These are phyloP conservation scores for Tulasnella sp. DNA, from an alignment of 768 basidiomycete species.

Conservation along the genomic window DNA sequence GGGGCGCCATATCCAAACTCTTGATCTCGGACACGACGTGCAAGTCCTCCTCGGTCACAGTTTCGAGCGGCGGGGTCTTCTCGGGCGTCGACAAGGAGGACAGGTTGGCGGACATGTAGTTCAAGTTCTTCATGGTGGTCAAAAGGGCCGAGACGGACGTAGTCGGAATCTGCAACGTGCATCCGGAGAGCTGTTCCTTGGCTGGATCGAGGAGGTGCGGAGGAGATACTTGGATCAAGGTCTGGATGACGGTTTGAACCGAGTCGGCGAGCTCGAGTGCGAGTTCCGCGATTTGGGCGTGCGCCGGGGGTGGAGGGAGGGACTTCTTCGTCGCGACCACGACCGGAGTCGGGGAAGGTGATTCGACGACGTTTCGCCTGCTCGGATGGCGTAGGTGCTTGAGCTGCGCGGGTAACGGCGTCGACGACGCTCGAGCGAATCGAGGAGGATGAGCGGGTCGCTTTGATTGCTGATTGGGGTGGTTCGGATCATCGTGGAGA, in stretches of 20 bases:
- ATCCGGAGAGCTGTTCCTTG: slow-evolving; percentile 87
- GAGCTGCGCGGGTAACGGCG: slow-evolving; percentile 72
- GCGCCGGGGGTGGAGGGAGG: slow-evolving; percentile 22
- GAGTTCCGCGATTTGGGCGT: slow-evolving; percentile 47
- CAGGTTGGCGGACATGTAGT: slow-evolving; percentile 87
- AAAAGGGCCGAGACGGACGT: slow-evolving; percentile 81
- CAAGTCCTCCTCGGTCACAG: neutral
- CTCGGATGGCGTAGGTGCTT: slow-evolving; percentile 61
- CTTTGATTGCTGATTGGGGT: neutral
- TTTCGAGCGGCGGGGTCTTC: neutral
- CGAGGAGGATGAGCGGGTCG: slow-evolving; percentile 32
- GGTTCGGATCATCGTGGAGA: neutral
- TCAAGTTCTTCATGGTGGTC: slow-evolving; percentile 86
- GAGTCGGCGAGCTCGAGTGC: slow-evolving; percentile 85
- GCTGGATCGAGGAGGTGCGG: slow-evolving; percentile 84
- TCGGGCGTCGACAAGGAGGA: slow-evolving; percentile 18
- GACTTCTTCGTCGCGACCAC: neutral
- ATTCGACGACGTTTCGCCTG: neutral
- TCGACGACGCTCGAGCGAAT: slow-evolving; percentile 67
- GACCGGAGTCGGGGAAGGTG: neutral
- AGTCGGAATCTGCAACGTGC: slow-evolving; percentile 75
- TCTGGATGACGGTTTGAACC: slow-evolving; percentile 83
- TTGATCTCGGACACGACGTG: neutral
- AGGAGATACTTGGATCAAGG: slow-evolving; percentile 80
- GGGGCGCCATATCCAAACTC: neutral